These are phyloP conservation scores for Atalantia buxifolia DNA, from an alignment of 345 rosid species.

Conservation along the genomic window DNA sequence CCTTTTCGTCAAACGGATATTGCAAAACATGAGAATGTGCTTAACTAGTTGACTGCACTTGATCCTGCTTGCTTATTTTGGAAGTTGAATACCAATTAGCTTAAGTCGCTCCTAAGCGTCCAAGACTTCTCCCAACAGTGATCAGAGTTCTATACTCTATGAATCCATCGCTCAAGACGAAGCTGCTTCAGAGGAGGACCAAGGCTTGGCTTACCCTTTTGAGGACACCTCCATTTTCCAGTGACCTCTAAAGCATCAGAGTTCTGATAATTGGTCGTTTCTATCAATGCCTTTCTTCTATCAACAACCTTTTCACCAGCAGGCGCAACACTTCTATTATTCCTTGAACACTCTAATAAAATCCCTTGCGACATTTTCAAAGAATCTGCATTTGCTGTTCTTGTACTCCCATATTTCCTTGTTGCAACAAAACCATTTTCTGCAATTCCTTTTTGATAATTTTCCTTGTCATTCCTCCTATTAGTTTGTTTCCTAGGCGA, in stretches of 20 bases:
- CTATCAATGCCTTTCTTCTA: slow-evolving; percentile 45
- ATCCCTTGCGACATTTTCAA: slow-evolving; percentile 9
- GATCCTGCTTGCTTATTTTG: not conserved
- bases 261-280: slow-evolving; percentile 45
- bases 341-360: slow-evolving; percentile 27
- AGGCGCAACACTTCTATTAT: slow-evolving; percentile 10
- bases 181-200: slow-evolving; percentile 87
- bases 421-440: slow-evolving; percentile 52
- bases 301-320: slow-evolving; percentile 1
- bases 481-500: slow-evolving; percentile 1
- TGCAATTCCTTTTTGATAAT: slow-evolving; percentile 12
- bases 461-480: slow-evolving; percentile 32
- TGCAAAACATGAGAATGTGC: no score
- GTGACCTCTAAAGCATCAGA: slow-evolving; percentile 28
- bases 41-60: no score
- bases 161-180: slow-evolving; percentile 72
- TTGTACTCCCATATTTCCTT: slow-evolving; percentile 32
- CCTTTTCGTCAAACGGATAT: no score
- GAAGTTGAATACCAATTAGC: not conserved
- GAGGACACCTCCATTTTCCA: slow-evolving; percentile 88
- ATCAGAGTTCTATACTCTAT: slow-evolving; percentile 32
- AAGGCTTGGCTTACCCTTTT: slow-evolving; percentile 51
- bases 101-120: no score
- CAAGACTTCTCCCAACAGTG: not conserved
- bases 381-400: slow-evolving; percentile 26